Conservation (phyloP, 805 yeast genomes). For the Kazachstania africana region DNA sequence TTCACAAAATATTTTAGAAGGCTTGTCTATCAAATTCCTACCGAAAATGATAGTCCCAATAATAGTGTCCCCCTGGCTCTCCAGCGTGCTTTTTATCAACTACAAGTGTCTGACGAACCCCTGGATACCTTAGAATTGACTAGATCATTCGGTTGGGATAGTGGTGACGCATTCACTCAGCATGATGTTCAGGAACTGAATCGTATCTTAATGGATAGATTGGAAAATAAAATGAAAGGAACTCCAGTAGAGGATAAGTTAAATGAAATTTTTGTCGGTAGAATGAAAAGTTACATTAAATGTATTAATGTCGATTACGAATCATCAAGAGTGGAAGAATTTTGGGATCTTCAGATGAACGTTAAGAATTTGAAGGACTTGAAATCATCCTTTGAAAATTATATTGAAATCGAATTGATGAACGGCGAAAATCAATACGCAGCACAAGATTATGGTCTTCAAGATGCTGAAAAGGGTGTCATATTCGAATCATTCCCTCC, state of each 20-base stretch:
- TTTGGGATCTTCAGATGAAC: slow-evolving; percentile 95
- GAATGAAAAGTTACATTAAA: slow-evolving; percentile 88
- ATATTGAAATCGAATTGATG: slow-evolving; percentile 77
- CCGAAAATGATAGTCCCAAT: slow-evolving; percentile 41
- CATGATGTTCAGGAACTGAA: slow-evolving; percentile 97
- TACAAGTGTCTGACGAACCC: slow-evolving; percentile 63
- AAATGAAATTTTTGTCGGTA: slow-evolving; percentile 83
- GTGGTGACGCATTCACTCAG: slow-evolving; percentile 89
- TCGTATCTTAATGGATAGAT: slow-evolving; percentile 86
- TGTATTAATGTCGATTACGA: slow-evolving; percentile 91
- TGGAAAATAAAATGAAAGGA: slow-evolving; percentile 85
- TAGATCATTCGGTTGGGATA: slow-evolving; percentile 93
- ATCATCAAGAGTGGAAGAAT: slow-evolving; percentile 83
- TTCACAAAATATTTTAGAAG: slow-evolving; percentile 74
- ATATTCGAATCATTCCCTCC: slow-evolving; percentile 85
- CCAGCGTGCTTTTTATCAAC: slow-evolving; percentile 75
- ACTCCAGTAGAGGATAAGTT: slow-evolving; percentile 66
- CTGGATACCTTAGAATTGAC: slow-evolving; percentile 82
- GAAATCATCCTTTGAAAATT: slow-evolving; percentile 68
- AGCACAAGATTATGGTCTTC: slow-evolving; percentile 81
- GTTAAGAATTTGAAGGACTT: slow-evolving; percentile 73
- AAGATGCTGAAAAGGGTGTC: slow-evolving; percentile 95
- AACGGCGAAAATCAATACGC: slow-evolving; percentile 94
- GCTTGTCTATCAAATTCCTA: slow-evolving; percentile 83
- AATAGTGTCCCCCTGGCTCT: slow-evolving; percentile 70